Percentiles rank a stretch among this genome's conserved stretches.
Evolutionary conservation across 306 rosid species (phyloP).

Genomic region (Herpetospermum pedunculosum): DNA sequence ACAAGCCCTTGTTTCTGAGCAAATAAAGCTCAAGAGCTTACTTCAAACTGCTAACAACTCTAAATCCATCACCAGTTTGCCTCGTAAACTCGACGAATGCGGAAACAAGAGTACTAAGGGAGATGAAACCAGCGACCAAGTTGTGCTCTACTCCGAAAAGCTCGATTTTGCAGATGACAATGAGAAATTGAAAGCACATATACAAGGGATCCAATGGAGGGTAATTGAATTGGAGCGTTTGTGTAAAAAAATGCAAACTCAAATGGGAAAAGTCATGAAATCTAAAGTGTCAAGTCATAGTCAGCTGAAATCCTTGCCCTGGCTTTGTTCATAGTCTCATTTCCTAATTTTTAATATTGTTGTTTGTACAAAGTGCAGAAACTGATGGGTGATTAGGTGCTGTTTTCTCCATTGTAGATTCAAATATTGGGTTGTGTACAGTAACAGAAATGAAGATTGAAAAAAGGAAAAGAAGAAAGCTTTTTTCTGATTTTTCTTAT

Average conservation of each 20-base stretch:
- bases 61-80: slow-evolving; percentile 26
- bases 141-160: slow-evolving; percentile 44
- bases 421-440: background rate
- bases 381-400: background rate
- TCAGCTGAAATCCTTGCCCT: slow-evolving; percentile 65
- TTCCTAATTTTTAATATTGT: slow-evolving; percentile 10
- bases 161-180: slow-evolving; percentile 38
- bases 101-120: slow-evolving; percentile 28
- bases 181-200: slow-evolving; percentile 48
- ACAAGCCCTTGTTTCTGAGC: slow-evolving; percentile 48
- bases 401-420: background rate
- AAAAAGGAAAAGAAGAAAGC: background rate
- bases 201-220: slow-evolving; percentile 91
- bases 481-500: background rate
- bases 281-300: slow-evolving; percentile 43
- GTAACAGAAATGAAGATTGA: background rate
- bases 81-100: slow-evolving; percentile 20
- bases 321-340: slow-evolving; percentile 54
- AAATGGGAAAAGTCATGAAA: slow-evolving; percentile 64
- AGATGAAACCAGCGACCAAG: slow-evolving; percentile 36
- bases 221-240: slow-evolving; percentile 76
- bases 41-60: slow-evolving; percentile 28
- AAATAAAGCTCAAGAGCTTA: slow-evolving; percentile 49
- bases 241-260: slow-evolving; percentile 68
- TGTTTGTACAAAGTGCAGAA: slow-evolving; percentile 32